A percentile compares a stretch with the other conserved stretches of the same genome.
These are phyloP conservation scores for Gynochthodes officinalis DNA, from an alignment of 257 asterid species.

Conservation along the genomic window DNA sequence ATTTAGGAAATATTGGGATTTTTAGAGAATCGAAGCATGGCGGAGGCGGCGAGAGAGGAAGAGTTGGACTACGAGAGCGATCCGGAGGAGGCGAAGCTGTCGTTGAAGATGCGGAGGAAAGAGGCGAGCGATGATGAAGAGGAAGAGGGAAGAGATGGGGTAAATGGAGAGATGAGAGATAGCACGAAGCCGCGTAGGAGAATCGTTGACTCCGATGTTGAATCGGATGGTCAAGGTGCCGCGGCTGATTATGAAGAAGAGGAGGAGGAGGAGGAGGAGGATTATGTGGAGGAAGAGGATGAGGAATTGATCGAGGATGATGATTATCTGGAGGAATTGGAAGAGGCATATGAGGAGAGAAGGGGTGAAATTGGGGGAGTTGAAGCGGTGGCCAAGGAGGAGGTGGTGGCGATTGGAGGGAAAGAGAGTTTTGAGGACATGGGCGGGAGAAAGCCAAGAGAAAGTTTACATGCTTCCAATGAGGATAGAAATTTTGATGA, in stretches of 20 bases:
- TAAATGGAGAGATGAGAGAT: slow-evolving; percentile 29
- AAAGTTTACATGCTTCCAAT: slow-evolving; percentile 32
- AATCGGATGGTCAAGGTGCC: slow-evolving; percentile 68
- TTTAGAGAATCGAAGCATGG: slow-evolving; percentile 39
- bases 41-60: slow-evolving; percentile 34
- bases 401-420: slow-evolving; percentile 33
- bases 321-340: slow-evolving; percentile 33
- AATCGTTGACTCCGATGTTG: slow-evolving; percentile 62
- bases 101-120: slow-evolving; percentile 82
- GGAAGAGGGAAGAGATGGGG: slow-evolving; percentile 35
- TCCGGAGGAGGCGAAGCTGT: slow-evolving; percentile 90
- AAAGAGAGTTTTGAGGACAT: slow-evolving; percentile 26
- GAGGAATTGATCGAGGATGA: slow-evolving; percentile 28
- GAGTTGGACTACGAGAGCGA: slow-evolving; percentile 92
- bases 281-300: slow-evolving; percentile 44
- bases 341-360: slow-evolving; percentile 31
- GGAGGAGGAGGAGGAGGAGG: slow-evolving; percentile 50
- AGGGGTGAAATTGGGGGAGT: slow-evolving; percentile 29
- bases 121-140: slow-evolving; percentile 93
- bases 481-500: slow-evolving; percentile 35
- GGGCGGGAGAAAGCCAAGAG: slow-evolving; percentile 23
- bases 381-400: slow-evolving; percentile 27
- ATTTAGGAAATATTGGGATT: slow-evolving; percentile 13
- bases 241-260: slow-evolving; percentile 49
- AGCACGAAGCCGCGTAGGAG: slow-evolving; percentile 35